Base-by-base conservation (phyloP, 768 basidiomycete genomes). In the Suillus discolor region DNA sequence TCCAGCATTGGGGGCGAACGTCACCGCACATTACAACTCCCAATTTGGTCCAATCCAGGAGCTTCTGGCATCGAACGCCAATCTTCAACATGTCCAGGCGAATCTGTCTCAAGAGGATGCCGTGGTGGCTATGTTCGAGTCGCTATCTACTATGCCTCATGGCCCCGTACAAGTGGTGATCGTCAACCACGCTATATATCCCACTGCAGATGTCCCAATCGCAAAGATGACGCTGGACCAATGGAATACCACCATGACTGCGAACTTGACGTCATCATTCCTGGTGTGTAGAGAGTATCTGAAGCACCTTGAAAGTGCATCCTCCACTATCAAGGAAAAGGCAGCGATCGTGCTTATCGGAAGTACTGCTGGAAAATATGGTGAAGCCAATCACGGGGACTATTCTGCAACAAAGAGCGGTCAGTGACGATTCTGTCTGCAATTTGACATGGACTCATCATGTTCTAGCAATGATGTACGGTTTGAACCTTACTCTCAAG, bases 381-480 rank as follows among this genome's bases (percentile, higher is more conserved):
- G 91, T 20, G 90, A 92, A 74, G 84, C 84, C 0, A 84, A 84
- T 2, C 85, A 90, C 72, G 84, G 84, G 0, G 89, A 91, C 75
- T 90, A 91, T 67, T 83, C 89, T 28, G 83, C 83, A n/a, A 80
- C 85, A 7, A 91, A 90, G 78, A 90, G 89, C 69, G 89, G 89
- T 90, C 12, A 28, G 28, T 62, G 51, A 16, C 42, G 23, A 20
- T 6, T 66, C 2, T 8, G 42, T 6, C 13, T 12, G 36, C 20
- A 9, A 44, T 34, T 49, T 61, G 16, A 67, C 25, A 7, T 38
- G 9, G 2, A 16, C 16, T 39, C 12, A 1, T 31, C 25, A 23
- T 20, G 23, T 57, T 41, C 15, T 23, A 89, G 89, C 85, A 7
- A 82, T 90, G 79, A 91, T 91, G 90, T 88, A 90, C 65, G 92